Percentiles rank a stretch among this genome's conserved stretches.
These are phyloP conservation scores for Colletotrichum abscissum DNA, from an alignment of 2,329 filamentous ascomycete genomes.

Conservation along the genomic window DNA sequence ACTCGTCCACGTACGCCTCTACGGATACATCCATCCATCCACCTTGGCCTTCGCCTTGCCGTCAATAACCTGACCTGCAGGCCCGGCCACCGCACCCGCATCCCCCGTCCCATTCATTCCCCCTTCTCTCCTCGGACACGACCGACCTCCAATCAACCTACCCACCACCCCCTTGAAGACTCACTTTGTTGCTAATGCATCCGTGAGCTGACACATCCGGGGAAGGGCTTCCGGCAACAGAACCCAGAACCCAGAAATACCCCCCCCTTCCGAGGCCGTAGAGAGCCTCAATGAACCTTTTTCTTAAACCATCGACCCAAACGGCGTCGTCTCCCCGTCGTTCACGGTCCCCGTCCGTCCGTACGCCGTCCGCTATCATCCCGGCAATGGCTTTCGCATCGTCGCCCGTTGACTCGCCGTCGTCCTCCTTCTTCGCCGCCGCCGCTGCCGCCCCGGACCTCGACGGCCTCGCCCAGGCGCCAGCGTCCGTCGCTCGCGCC, in stretches of 20 bases:
- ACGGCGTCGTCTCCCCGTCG: neutral
- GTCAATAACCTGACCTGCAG: neutral
- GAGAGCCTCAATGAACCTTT: conserved; percentile 24
- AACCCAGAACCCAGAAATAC: conserved; percentile 35
- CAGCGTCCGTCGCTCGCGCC: conserved; percentile 24
- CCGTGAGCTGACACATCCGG: conserved; percentile 35
- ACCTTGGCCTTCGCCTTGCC: neutral
- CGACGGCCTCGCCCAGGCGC: conserved; percentile 33
- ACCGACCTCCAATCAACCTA: conserved; percentile 23
- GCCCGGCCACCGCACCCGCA: conserved; percentile 17
- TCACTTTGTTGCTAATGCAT: conserved; percentile 29
- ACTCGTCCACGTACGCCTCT: conserved; percentile 1
- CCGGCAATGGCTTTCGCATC: conserved; percentile 21
- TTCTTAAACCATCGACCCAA: conserved; percentile 1
- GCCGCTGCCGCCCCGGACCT: conserved; percentile 11
- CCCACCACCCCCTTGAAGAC: conserved; percentile 27
- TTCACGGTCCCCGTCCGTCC: neutral
- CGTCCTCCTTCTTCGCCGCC: conserved; percentile 2
- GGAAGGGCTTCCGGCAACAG: conserved; percentile 34
- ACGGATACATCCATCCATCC: neutral
- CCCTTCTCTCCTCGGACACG: conserved; percentile 14
- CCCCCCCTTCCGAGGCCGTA: conserved; percentile 2
- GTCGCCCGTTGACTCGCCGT: conserved; percentile 15
- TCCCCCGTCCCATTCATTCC: conserved; percentile 16
- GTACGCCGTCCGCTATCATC: neutral